phyloP scores from a whole-genome alignment of 306 rosid species.

The Sesbania bispinosa region DNA sequence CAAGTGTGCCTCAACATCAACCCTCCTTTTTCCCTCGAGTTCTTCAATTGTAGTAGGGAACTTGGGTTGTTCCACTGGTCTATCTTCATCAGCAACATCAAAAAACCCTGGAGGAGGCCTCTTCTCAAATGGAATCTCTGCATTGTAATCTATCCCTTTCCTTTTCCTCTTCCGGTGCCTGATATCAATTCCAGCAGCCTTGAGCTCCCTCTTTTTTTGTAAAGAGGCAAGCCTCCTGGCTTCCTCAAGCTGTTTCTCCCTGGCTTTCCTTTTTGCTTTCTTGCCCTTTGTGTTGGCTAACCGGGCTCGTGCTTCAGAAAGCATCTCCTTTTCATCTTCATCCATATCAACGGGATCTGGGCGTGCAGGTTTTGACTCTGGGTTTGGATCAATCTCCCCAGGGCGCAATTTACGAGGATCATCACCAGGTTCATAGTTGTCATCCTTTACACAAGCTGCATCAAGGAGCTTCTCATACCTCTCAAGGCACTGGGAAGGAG shows the following conservation, averaged over 20 bases:
- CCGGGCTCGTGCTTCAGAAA: slow-evolving; percentile 93
- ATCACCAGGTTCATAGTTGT: slow-evolving; percentile 82
- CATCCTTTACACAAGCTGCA: slow-evolving; percentile 92
- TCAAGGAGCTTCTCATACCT: slow-evolving; percentile 90
- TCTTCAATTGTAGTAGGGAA: slow-evolving; percentile 90
- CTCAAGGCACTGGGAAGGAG: slow-evolving; percentile 93
- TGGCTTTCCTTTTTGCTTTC: slow-evolving; percentile 89
- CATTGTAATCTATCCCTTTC: slow-evolving; percentile 87
- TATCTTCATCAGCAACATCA: slow-evolving; percentile 71
- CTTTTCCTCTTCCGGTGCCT: slow-evolving; percentile 85
- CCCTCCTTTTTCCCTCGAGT: slow-evolving; percentile 85
- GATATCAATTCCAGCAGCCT: slow-evolving; percentile 87
- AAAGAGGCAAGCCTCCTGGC: slow-evolving; percentile 92
- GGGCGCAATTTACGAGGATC: slow-evolving; percentile 92
- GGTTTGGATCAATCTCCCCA: slow-evolving; percentile 90
- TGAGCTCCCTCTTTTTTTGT: slow-evolving; percentile 83
- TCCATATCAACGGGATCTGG: slow-evolving; percentile 98
- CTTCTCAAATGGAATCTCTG: slow-evolving; percentile 88
- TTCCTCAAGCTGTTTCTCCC: slow-evolving; percentile 96
- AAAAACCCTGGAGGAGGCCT: slow-evolving; percentile 90
- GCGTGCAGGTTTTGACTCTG: slow-evolving; percentile 90
- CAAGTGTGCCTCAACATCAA: slow-evolving; percentile 68
- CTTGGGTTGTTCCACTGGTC: slow-evolving; percentile 64
- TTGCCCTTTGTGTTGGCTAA: slow-evolving; percentile 91
- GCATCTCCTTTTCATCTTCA: slow-evolving; percentile 97